A percentile compares a stretch with the other conserved stretches of the same genome.
phyloP scores from a whole-genome alignment of 2,329 filamentous ascomycete genomes.

The Epichloe gansuensis region DNA sequence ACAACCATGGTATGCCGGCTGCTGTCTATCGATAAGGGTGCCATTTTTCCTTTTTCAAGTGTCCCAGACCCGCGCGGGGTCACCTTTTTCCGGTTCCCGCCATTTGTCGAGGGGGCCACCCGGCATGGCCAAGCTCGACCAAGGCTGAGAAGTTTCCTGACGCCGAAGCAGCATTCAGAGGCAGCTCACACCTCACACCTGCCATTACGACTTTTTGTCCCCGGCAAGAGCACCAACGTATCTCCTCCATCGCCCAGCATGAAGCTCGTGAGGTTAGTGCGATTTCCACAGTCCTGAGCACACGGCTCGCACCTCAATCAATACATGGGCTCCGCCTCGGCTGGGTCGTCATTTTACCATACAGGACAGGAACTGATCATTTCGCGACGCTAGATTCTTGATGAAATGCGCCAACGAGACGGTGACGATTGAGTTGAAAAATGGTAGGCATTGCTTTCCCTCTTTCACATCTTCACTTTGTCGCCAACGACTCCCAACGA shows the following conservation, averaged over 20 bases:
- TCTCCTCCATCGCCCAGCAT: constrained; percentile 43
- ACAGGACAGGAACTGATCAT: constrained; percentile 7
- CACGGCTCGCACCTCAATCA: not conserved
- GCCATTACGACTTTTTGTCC: not conserved
- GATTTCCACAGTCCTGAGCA: not conserved
- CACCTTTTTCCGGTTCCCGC: not conserved
- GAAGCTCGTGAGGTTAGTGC: constrained; percentile 88
- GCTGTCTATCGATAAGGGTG: constrained; percentile 3
- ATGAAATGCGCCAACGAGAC: constrained; percentile 99
- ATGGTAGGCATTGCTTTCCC: constrained; percentile 47
- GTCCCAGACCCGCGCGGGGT: not conserved
- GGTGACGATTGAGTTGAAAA: constrained; percentile 96
- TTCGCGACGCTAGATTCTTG: constrained; percentile 56
- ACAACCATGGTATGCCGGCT: not conserved
- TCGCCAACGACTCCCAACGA: not conserved
- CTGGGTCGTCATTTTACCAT: constrained; percentile 1
- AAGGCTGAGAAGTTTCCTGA: not conserved
- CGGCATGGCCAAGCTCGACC: too few relatives aligned
- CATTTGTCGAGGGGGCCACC: too few relatives aligned
- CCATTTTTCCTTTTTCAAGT: not conserved
- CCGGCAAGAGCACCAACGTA: not conserved
- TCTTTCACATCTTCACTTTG: not conserved
- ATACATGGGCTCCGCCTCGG: not conserved
- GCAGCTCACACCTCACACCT: not conserved
- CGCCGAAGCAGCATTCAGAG: too few relatives aligned